Evolutionary conservation across 352 stramenopile genomes (phyloP), one percentile per base, ranked within the genome.

Genomic region (Pythium oligandrum): DNA sequence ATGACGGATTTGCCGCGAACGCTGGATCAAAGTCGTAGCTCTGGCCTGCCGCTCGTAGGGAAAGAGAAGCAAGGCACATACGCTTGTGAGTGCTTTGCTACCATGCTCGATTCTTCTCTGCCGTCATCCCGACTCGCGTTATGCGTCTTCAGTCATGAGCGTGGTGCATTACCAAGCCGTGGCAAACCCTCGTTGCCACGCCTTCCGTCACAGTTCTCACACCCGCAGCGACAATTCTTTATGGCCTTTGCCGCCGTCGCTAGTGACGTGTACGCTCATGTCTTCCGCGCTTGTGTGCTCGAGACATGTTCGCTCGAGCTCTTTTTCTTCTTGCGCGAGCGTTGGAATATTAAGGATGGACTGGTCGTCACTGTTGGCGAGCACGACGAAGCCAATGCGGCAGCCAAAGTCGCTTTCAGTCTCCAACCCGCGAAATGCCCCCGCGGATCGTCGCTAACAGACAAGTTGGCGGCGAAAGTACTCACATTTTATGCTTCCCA

Each of bases 1-100:
- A 93, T 93, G 83, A 84, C 74, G 0, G 91, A 93, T 46, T 44
- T 89, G 32, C 80, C 83, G 9, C 68, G 73, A 11, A 83, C 83
- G 4, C 48, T 93, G 7, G 83, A 93, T 36, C 36, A 62, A 10
- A 79, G 74, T 45, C 64, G 83, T 7, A 73, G 62, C 7, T 57
- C 37, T 4, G 61, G 72, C 35, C 56, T 76, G 31, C 75, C 83
- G 2, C 48, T 55, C 0, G 55, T 72, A 12, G 83, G 80, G 0
- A 49, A 68, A 0, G 83, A 93, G 55, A 83, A 81, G 43, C 75
- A 76, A 7, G 80, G 80, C 0, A 52, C 44, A 0, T 88, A 78
- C 45, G 76, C 78, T 0, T 79, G 66, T 17, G 53, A 67, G 17
- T 90, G 78, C 36, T 57, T 93, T 9, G 68, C 78, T 1, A 71